Evolutionary conservation across 1,284 basidiomycete species (phyloP), one percentile per base, ranked within the genome.

Genomic region (Ustilago bromivora): DNA sequence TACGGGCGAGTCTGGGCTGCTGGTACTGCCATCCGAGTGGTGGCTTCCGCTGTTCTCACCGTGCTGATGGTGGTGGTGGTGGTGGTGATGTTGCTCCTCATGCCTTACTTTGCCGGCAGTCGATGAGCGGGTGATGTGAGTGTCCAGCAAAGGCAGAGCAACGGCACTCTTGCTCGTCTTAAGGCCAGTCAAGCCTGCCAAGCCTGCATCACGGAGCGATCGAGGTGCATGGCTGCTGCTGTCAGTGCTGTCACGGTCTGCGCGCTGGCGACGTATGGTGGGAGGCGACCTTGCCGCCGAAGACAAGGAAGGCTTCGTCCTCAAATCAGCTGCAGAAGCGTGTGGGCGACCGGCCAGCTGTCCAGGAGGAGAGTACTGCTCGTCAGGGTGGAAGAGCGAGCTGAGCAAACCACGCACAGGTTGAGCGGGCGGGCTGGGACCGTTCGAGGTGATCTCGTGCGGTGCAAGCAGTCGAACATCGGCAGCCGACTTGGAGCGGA

Each of bases 81-180:
- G 49, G 10, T 51, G 49, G 2, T 51, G 49, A 5, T 51, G 28
- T 5, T 51, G 15, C 46, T 68, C 58, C 43, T 66, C 66, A 35
- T 76, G 68, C 55, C 60, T 65, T 31, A 66, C 65, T 55, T 78
- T 78, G 61, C 71, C 76, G 7, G 64, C 76, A 2, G 83, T 91
- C 90, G 59, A 83, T 9, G 70, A 82, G 40, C 71, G 67, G 53
- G 76, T 63, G 15, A 88, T 88, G 57, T 91, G 87, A 75, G 90
- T 89, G 80, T 79, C 79, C n/a, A 85, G 78, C 28, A 82, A 65
- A 10, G 84, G 82, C 11, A 91, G 84, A 8, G 91, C 92, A 2
- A 89, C 91, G 0, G 90, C 86, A 73, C 91, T 91, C 88, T 92
- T 93, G 74, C 89, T 91, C 54, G 89, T 88, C 55, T 88, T 88